Conservation (phyloP, 2,329 filamentous ascomycete species). For the Pyrenochaeta sp. region DNA sequence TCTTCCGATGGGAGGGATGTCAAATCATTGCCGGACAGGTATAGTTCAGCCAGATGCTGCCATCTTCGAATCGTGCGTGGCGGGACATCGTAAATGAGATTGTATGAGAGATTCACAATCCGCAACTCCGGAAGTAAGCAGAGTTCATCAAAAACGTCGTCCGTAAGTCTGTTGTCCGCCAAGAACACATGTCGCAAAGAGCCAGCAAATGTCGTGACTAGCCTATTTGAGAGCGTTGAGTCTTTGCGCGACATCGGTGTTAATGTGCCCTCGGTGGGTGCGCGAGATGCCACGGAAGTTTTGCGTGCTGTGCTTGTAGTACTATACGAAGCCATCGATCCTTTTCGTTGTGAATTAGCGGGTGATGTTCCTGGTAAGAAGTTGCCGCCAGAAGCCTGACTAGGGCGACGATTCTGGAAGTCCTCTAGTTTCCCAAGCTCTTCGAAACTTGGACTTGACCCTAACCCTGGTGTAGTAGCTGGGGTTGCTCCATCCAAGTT, state of each 20-base stretch:
- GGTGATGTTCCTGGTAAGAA: conserved; percentile 80
- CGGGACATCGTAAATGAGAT: conserved; percentile 91
- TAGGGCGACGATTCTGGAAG: conserved; percentile 74
- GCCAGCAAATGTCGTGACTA: conserved; percentile 86
- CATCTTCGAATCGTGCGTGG: conserved; percentile 86
- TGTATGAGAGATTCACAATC: conserved; percentile 92
- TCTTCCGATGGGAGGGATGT: conserved; percentile 93
- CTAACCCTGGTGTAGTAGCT: conserved; percentile 52
- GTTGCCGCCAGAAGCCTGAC: conserved; percentile 79
- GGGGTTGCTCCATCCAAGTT: conserved; percentile 54
- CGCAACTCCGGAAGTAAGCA: conserved; percentile 82
- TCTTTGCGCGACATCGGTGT: conserved; percentile 78
- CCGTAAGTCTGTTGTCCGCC: conserved; percentile 91
- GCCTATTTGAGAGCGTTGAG: conserved; percentile 80
- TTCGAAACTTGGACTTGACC: conserved; percentile 73
- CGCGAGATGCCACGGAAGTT: conserved; percentile 79
- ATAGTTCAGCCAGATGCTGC: conserved; percentile 89
- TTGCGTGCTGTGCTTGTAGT: conserved; percentile 64
- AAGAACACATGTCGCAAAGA: conserved; percentile 85
- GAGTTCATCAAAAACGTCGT: conserved; percentile 94
- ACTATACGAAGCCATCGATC: conserved; percentile 83
- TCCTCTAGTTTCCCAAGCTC: conserved; percentile 74
- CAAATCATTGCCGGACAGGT: conserved; percentile 93
- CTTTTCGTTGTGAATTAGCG: conserved; percentile 71
- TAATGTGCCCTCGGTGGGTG: conserved; percentile 64